A percentile compares a stretch with the other conserved stretches of the same genome.
Conservation (phyloP, 306 rosid genomes). For the Cyamopsis tetragonoloba region DNA sequence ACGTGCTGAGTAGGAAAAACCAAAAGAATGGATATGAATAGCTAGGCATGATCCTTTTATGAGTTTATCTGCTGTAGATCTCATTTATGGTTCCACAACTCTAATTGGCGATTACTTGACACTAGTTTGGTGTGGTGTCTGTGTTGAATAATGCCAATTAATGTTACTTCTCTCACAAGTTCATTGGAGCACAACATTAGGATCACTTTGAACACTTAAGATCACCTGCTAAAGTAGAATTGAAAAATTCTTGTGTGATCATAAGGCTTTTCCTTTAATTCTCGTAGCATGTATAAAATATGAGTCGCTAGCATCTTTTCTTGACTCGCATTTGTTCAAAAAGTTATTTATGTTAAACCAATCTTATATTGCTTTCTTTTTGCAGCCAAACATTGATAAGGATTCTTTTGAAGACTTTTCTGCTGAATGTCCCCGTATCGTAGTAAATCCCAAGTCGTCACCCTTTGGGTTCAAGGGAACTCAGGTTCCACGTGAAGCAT, state of each 20-base stretch:
- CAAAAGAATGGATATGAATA: background rate
- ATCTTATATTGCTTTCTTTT: background rate
- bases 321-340: background rate
- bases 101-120: background rate
- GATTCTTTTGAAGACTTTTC: conserved; percentile 55
- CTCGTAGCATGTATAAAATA: background rate
- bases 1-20: background rate
- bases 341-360: background rate
- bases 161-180: background rate
- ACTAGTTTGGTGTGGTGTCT: background rate
- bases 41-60: background rate
- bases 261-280: background rate
- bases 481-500: conserved; percentile 72
- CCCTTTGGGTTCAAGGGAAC: conserved; percentile 61
- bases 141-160: background rate
- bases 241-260: background rate
- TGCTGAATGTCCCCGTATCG: conserved; percentile 75
- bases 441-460: conserved; percentile 68
- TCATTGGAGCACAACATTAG: background rate
- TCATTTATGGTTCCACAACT: background rate
- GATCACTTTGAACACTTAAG: background rate
- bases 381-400: conserved; percentile 76
- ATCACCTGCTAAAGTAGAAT: background rate
- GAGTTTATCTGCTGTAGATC: background rate
- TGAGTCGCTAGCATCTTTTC: background rate